Evolutionary conservation across 1,284 basidiomycete species (phyloP).

Genomic region (Polyporus tsugae): DNA sequence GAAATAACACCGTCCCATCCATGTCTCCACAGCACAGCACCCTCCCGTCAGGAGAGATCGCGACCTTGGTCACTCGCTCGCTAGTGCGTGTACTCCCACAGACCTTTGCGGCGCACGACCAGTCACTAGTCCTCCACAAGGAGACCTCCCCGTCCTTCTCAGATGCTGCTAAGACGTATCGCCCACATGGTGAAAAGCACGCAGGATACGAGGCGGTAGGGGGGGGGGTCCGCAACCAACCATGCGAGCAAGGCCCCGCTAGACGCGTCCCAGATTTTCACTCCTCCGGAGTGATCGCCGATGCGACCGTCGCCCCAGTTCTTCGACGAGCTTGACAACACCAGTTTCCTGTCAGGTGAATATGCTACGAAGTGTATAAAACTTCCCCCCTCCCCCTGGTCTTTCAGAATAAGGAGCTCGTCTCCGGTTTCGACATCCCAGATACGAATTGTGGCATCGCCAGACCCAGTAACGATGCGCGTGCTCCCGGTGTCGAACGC

Average conservation of each 20-base stretch:
- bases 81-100: too few relatives aligned
- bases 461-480: neutral
- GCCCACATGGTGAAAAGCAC: neutral
- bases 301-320: too few relatives aligned
- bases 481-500: neutral
- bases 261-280: neutral
- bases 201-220: too few relatives aligned
- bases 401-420: neutral
- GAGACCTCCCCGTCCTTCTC: neutral
- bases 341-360: neutral
- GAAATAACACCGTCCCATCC: too few relatives aligned
- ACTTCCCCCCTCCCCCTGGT: neutral
- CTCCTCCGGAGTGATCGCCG: neutral
- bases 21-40: too few relatives aligned
- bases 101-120: neutral
- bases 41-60: too few relatives aligned
- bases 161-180: neutral
- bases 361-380: neutral
- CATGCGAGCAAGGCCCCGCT: neutral
- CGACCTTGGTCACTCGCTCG: too few relatives aligned
- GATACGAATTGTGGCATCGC: neutral
- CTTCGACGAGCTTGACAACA: neutral
- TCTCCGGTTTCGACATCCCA: neutral
- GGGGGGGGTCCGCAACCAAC: neutral
- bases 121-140: neutral